Evolutionary conservation across 2,329 filamentous ascomycete species (phyloP).

Genomic region (Xylaria sp.): DNA sequence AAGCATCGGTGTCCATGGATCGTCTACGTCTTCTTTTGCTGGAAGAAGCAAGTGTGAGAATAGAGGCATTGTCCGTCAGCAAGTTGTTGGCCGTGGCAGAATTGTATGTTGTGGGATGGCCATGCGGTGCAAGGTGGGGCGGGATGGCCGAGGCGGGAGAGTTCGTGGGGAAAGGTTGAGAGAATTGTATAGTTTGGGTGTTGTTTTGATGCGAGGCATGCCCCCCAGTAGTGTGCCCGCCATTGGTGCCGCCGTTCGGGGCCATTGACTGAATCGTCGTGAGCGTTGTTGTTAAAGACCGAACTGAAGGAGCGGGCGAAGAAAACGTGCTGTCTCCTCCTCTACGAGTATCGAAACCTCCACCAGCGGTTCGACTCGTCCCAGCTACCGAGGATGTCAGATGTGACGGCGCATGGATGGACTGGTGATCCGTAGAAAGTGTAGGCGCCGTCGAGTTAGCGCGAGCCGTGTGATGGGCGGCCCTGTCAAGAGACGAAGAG

Average conservation of each 20-base stretch:
- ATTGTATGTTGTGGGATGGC: conserved; percentile 76
- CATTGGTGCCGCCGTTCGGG: conserved; percentile 60
- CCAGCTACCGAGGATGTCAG: conserved; percentile 73
- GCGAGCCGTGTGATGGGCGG: conserved; percentile 68
- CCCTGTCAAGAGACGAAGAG: conserved; percentile 69
- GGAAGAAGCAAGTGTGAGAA: conserved; percentile 84
- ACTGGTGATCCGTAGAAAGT: conserved; percentile 82
- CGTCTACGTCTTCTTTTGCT: conserved; percentile 81
- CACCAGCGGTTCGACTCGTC: conserved; percentile 76
- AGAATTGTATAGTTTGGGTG: conserved; percentile 68
- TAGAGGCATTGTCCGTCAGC: conserved; percentile 85
- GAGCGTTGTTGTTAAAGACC: conserved; percentile 83
- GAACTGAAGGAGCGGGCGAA: conserved; percentile 82
- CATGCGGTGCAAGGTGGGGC: conserved; percentile 68
- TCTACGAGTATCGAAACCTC: conserved; percentile 73
- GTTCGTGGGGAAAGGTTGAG: conserved; percentile 71
- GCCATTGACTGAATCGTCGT: conserved; percentile 85
- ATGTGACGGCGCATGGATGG: conserved; percentile 81
- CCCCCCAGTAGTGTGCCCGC: conserved; percentile 49
- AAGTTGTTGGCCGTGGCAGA: conserved; percentile 85
- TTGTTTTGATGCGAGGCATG: conserved; percentile 58
- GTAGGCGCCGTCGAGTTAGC: conserved; percentile 82
- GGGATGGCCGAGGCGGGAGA: conserved; percentile 79
- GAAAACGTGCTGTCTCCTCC: conserved; percentile 83
- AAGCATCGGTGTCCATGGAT: conserved; percentile 87